These are phyloP conservation scores for Magnaporthiopsis incrustans DNA, from an alignment of 2,329 filamentous ascomycete species.

Conservation along the genomic window DNA sequence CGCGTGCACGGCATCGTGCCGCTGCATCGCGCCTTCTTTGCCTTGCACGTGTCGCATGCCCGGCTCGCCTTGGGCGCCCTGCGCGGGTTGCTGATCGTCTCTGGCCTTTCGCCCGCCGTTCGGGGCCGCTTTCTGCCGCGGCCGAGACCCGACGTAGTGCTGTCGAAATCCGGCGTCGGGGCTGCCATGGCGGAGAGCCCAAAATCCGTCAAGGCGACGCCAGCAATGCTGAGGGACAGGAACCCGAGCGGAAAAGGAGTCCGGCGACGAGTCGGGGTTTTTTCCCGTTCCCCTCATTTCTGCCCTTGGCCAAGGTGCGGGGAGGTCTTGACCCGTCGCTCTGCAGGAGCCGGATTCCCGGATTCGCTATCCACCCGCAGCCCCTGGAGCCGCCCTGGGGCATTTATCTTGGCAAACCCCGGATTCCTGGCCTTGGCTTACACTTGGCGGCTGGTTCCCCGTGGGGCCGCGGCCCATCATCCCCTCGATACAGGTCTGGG, in stretches of 20 bases:
- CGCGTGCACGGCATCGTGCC: constrained; percentile 27
- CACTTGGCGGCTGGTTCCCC: neutral
- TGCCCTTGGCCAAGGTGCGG: too few species aligned
- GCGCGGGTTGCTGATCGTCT: constrained; percentile 1
- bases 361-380: neutral
- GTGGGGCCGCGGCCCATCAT: neutral
- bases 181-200: neutral
- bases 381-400: too few species aligned
- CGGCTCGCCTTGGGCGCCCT: constrained; percentile 24
- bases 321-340: neutral
- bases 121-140: neutral
- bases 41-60: constrained; percentile 31
- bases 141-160: neutral
- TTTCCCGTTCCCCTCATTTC: too few species aligned
- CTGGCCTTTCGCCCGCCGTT: neutral
- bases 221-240: neutral
- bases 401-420: neutral
- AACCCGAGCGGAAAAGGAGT: too few species aligned
- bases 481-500: too few species aligned
- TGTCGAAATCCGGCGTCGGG: neutral
- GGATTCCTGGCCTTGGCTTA: neutral
- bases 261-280: too few species aligned
- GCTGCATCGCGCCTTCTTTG: constrained; percentile 28
- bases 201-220: too few species aligned
- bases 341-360: neutral